These are phyloP conservation scores for Daedalea quercina DNA, from an alignment of 768 basidiomycete genomes.

Conservation along the genomic window DNA sequence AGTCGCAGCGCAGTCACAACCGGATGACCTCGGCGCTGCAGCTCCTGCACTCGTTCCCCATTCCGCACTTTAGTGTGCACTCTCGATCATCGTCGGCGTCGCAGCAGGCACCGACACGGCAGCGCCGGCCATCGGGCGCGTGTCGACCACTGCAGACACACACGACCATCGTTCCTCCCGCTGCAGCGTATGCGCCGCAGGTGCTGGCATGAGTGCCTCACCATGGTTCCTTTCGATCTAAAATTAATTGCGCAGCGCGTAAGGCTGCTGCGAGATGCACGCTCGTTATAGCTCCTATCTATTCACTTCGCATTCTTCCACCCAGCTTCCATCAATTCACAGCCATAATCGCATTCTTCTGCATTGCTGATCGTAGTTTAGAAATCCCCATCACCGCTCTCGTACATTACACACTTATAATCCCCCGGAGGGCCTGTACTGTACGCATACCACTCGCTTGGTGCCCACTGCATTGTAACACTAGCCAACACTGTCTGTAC, in stretches of 20 bases:
- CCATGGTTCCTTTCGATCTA: neutral
- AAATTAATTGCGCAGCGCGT: neutral
- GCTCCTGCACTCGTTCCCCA: constrained; percentile 22
- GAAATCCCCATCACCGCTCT: no score
- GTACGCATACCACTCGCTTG: no score
- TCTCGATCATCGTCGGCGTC: neutral
- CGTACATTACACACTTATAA: no score
- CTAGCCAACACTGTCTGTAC: no score
- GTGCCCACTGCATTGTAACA: no score
- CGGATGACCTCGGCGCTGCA: constrained; percentile 19
- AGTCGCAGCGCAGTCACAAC: constrained; percentile 1
- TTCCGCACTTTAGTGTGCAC: constrained; percentile 19
- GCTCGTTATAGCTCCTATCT: no score
- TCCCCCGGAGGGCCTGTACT: no score
- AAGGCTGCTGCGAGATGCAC: neutral
- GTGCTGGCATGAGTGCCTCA: neutral
- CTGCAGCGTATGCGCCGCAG: constrained; percentile 1
- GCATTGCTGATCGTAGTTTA: no score
- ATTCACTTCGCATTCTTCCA: no score
- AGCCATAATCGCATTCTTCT: no score
- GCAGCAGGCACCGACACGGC: neutral
- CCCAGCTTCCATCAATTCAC: no score
- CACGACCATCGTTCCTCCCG: neutral
- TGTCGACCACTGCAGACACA: neutral
- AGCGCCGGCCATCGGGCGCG: neutral